Base-by-base conservation (phyloP, 257 asterid species). In the Fraxinus cuspidata region DNA sequence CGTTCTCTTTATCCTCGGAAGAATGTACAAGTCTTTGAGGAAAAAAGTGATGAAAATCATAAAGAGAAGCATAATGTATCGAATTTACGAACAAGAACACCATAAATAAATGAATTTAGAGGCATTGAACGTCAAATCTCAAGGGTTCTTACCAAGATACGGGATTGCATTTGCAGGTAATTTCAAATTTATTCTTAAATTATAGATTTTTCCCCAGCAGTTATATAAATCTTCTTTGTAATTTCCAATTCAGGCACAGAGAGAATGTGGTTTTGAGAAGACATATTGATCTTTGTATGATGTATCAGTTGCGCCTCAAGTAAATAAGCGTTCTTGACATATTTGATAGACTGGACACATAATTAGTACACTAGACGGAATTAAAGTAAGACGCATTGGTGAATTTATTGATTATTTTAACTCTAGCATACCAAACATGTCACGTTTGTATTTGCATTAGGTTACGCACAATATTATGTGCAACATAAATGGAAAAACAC, bases 91-190 rank as follows among this genome's bases (percentile, higher is more conserved):
- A n/a, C n/a, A n/a, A n/a, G n/a, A n/a, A n/a, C n/a, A n/a, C n/a
- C n/a, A n/a, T n/a, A 47, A 49, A 38, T 42, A 27, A 64, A 68
- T 73, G 86, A 71, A 69, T 40, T 73, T 70, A 79, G 81, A 51
- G 76, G 81, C 29, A 25, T 71, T 42, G 71, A 77, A 25, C 81
- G 79, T n/a, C 80, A 79, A 23, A 37, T 19, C 37, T 37, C 82
- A 1, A 85, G 81, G 77, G 60, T 60, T 63, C 77, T 69, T 35
- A 10, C 83, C 0, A 81, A 79, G 82, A 82, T 79, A 3, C 77
- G 82, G 35, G 86, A 79, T 37, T 79, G 83, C 86, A 79, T 83
- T 37, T 79, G 83, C 86, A 79, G 84, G 86, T 85, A 29, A 5
- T 19, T 37, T 18, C 15, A 4, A 23, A 21, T 18, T 10, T 11